A percentile compares a stretch with the other conserved stretches of the same genome.
phyloP scores from a whole-genome alignment of 116 monocot genomes.

The Iris pallida region DNA sequence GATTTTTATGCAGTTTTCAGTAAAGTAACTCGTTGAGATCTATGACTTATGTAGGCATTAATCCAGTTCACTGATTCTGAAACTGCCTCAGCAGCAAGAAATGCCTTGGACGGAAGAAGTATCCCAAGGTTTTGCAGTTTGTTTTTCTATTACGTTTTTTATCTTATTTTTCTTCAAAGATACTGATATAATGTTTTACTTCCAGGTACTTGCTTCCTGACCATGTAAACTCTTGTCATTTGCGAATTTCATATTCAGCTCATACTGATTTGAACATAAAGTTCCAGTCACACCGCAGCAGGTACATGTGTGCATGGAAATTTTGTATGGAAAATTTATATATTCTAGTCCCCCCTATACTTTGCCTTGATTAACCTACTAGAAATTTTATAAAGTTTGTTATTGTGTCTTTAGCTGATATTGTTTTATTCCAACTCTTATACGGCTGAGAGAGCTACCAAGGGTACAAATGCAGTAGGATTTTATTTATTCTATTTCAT shows the following conservation, averaged over 20 bases:
- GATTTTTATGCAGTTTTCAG: neutral
- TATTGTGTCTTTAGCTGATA: too few species aligned
- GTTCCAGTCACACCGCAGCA: slow-evolving; percentile 95
- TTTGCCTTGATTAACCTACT: too few species aligned
- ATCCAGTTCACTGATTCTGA: slow-evolving; percentile 82
- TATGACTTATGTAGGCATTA: slow-evolving; percentile 52
- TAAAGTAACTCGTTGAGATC: neutral
- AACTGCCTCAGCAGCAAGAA: slow-evolving; percentile 68
- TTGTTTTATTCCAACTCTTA: too few species aligned
- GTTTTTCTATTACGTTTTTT: neutral
- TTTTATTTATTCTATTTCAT: too few species aligned
- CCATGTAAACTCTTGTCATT: slow-evolving; percentile 63
- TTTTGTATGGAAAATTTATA: neutral
- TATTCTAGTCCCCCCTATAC: too few species aligned
- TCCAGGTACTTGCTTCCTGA: slow-evolving; percentile 87
- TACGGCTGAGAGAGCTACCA: too few species aligned
- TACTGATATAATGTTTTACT: slow-evolving; percentile 18
- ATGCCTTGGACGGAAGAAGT: slow-evolving; percentile 92
- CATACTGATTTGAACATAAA: slow-evolving; percentile 95
- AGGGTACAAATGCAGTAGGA: too few species aligned
- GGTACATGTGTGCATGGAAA: slow-evolving; percentile 31
- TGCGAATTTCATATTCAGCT: slow-evolving; percentile 85
- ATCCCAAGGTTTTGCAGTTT: slow-evolving; percentile 63
- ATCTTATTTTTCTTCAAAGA: neutral
- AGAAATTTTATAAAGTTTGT: too few species aligned